These are phyloP conservation scores for Calonectria fujianensis DNA, from an alignment of 2,329 filamentous ascomycete species.

Conservation along the genomic window DNA sequence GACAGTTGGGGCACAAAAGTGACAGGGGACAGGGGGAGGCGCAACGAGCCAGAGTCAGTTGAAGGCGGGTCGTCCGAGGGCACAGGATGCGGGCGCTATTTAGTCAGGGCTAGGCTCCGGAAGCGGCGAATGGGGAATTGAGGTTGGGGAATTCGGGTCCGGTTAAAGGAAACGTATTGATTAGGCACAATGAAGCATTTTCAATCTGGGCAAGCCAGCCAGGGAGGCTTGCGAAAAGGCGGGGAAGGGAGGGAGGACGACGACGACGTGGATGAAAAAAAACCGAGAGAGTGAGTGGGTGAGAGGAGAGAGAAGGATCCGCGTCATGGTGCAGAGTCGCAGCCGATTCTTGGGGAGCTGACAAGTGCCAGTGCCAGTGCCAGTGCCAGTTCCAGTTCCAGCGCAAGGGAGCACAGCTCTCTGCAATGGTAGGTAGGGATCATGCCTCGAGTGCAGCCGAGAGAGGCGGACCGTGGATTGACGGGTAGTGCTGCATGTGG, in stretches of 20 bases:
- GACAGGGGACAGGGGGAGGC: constrained; percentile 46
- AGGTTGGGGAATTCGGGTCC: neutral
- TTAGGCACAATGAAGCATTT: neutral
- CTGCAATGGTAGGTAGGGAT: constrained; percentile 9
- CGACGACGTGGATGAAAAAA: neutral
- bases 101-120: constrained; percentile 24
- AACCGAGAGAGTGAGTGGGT: neutral
- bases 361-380: neutral
- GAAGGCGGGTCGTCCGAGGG: constrained; percentile 20
- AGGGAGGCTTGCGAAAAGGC: constrained; percentile 7
- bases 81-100: constrained; percentile 5
- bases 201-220: neutral
- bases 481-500: constrained; percentile 17
- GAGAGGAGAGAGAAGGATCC: neutral
- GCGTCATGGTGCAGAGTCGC: neutral
- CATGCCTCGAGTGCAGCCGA: constrained; percentile 7
- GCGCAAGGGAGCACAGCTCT: constrained; percentile 3
- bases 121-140: constrained; percentile 22
- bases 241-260: neutral
- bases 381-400: neutral
- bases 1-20: constrained; percentile 25
- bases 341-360: neutral
- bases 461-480: constrained; percentile 13
- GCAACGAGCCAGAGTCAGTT: constrained; percentile 29
- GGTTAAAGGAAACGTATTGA: constrained; percentile 14